Base-by-base conservation (phyloP, 2,329 filamentous ascomycete genomes). In the Colletotrichum trifolii region DNA sequence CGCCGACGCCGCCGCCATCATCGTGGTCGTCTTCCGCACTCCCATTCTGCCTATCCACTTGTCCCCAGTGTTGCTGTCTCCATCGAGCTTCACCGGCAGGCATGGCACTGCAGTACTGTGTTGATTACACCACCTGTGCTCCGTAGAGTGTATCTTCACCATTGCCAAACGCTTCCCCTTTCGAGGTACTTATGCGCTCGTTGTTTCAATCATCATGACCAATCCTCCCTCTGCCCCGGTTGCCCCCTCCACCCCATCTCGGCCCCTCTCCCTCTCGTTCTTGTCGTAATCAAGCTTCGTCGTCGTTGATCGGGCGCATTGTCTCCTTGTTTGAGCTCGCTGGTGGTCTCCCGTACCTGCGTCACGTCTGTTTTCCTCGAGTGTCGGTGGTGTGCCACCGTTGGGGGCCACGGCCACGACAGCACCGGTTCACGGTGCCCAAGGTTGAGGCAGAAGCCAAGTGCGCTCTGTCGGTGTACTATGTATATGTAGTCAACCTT, bases 211-310 rank as follows among this genome's bases (percentile, higher is more conserved):
- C 56, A 40, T 39, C 43, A 46, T 48, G 45, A 46, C 56, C 56
- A 38, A 60, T 54, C 60, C 55, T 25, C 34, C 25, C 12, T 50
- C 33, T 35, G 39, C 47, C 47, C 60, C 47, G 35, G 38, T 54
- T 42, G 39, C 38, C 53, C 25, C 54, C 60, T 58, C 59, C 25
- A 33, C 60, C 25, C 54, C 60, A 63, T 63, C 25, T 36, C 60
- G 60, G 60, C 60, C 47, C 47, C 47, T 59, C 40, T 15, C 55
- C 54, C 17, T 45, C 42, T 33, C 13, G 42, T 47, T 53, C 25
- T 25, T 47, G 49, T 60, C 36, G 55, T 54, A 64, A 54, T 46
- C 61, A 54, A 64, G 43, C 56, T 54, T 54, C 49, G 56, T 54
- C 45, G 63, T 53, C 59, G 25, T 25, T 25, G 35, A 57, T 57